Conservation (phyloP, 306 rosid genomes). For the Parietaria judaica region DNA sequence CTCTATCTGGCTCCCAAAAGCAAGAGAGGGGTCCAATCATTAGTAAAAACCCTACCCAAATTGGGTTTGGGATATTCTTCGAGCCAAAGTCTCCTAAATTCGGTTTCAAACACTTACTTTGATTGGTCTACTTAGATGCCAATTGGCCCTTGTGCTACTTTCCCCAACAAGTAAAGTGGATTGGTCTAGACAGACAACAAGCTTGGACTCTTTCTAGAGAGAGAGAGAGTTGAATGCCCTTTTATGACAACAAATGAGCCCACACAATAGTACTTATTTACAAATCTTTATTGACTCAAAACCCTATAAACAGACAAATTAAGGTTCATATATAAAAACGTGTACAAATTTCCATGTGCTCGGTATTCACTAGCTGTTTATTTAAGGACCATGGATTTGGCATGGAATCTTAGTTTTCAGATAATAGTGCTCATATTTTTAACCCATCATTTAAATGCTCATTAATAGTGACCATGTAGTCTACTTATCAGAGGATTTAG, state of each 20-base stretch:
- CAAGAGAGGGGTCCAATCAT: constrained; percentile 13
- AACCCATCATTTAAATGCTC: no score
- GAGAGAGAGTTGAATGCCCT: not conserved
- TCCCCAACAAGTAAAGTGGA: constrained; percentile 20
- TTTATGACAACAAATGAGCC: constrained; percentile 16
- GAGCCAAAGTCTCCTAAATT: not conserved
- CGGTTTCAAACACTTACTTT: no score
- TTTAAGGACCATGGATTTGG: no score
- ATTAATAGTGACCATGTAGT: no score
- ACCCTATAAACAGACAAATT: not conserved
- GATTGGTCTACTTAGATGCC: constrained; percentile 16
- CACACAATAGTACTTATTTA: constrained; percentile 16
- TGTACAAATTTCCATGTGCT: constrained; percentile 16
- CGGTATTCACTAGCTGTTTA: not conserved
- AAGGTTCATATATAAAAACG: constrained; percentile 24
- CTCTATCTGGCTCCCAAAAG: not conserved
- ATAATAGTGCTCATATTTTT: no score
- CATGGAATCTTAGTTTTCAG: no score
- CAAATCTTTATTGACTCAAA: constrained; percentile 9
- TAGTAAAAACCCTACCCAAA: not conserved
- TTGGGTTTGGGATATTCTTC: constrained; percentile 2
- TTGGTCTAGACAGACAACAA: constrained; percentile 18
- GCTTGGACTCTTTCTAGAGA: not conserved
- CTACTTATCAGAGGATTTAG: constrained; percentile 10
- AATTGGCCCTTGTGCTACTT: constrained; percentile 23